A percentile compares a stretch with the other conserved stretches of the same genome.
Evolutionary conservation across 1,284 basidiomycete genomes (phyloP).

Genomic region (Omphalotus olearius): DNA sequence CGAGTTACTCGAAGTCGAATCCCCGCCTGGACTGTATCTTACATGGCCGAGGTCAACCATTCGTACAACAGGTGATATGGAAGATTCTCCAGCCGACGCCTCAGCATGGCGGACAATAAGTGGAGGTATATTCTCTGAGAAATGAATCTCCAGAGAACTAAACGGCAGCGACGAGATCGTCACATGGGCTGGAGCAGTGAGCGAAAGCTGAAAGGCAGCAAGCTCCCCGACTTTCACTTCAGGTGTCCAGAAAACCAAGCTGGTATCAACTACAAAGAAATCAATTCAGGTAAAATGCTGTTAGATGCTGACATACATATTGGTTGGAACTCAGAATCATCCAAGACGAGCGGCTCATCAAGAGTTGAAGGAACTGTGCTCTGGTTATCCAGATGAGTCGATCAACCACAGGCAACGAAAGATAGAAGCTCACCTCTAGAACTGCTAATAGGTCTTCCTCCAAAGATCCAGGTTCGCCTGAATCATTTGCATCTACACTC

Average conservation of each 20-base stretch:
- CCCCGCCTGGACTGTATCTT: constrained; percentile 15
- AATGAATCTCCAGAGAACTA: constrained; percentile 49
- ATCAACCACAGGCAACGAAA: neutral
- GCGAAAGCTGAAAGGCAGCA: constrained; percentile 68
- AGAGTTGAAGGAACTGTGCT: constrained; percentile 61
- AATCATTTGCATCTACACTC: constrained; percentile 32
- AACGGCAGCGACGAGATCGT: constrained; percentile 55
- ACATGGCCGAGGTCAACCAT: constrained; percentile 41
- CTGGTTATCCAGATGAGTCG: constrained; percentile 28
- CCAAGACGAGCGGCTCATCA: constrained; percentile 53
- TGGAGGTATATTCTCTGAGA: constrained; percentile 38
- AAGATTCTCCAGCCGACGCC: neutral
- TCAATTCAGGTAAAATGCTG: neutral
- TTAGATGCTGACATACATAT: constrained; percentile 46
- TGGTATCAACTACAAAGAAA: constrained; percentile 51
- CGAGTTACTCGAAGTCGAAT: constrained; percentile 14
- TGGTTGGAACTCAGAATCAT: constrained; percentile 56
- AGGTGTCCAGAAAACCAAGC: constrained; percentile 65
- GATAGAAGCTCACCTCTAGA: constrained; percentile 47
- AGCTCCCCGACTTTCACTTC: constrained; percentile 57
- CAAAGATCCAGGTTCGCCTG: constrained; percentile 36
- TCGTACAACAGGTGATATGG: constrained; percentile 23
- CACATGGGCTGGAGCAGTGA: constrained; percentile 44
- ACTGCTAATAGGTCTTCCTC: constrained; percentile 68
- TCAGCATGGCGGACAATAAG: constrained; percentile 47